Evolutionary conservation across 768 basidiomycete species (phyloP), one percentile per base, ranked within the genome.

Genomic region (Lentinula aciculospora): DNA sequence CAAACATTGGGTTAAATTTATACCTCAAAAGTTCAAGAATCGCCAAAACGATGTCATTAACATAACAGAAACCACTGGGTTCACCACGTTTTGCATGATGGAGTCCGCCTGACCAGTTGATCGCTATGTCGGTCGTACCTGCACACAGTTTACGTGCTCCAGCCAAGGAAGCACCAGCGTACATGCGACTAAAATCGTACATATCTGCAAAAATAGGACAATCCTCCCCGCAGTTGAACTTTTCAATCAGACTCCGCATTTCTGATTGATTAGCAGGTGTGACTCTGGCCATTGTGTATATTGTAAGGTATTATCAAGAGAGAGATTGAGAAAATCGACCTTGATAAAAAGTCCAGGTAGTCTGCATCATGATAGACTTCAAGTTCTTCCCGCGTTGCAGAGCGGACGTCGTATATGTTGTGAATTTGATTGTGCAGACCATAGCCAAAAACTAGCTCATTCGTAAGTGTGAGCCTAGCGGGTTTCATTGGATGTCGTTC

Each of bases 401-500:
- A 77, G 36, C 92, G 82, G 2, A 96, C 95, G 64, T 89, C 86
- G 70, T 92, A 95, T 36, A 97, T 91, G 56, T 90, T 76, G 64
- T 97, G 92, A 66, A 99, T 96, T 63, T 92, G 88, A 63, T 96
- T 92, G 76, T 98, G 94, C 15, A 99, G 76, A 15, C 94, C 96
- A 67, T 98, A 99, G 0, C 95, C 96, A 72, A 96, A 83, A 12
- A 98, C 95, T 47, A 99, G 81, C 1, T 94, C 87, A 64, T 98
- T 99, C 17, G 97, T 98, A 55, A 99, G 72, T 2, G 96, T 94
- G n/a, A 99, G 74, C 25, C 96, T 82, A 65, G 97, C 94, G 3
- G 96, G 96, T 70, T 98, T 97, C 96, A 99, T 99, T 2, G 96
- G 96, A 74, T 99, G 96, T 48, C 89, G 84, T 82, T 97, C 94